These are phyloP conservation scores for Yamadazyma membranifaciens DNA, from an alignment of 1,139 yeast genomes.

Conservation along the genomic window DNA sequence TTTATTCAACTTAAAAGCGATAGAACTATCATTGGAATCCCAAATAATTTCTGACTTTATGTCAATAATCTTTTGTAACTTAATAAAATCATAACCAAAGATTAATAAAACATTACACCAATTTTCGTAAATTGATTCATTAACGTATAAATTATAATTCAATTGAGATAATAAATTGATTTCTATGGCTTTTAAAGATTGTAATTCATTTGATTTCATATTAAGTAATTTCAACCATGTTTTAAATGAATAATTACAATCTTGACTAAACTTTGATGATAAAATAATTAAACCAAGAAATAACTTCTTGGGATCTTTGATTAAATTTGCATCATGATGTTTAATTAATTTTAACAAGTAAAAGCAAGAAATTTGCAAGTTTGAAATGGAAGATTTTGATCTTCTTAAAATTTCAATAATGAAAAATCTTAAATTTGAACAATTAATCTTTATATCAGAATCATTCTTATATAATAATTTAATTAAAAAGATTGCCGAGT, in stretches of 20 bases:
- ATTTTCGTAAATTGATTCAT: constrained; percentile 48
- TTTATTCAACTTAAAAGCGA: constrained; percentile 25
- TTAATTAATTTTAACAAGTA: constrained; percentile 53
- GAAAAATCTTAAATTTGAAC: constrained; percentile 39
- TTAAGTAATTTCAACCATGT: constrained; percentile 83
- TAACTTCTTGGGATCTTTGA: constrained; percentile 59
- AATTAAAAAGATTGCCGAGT: constrained; percentile 36
- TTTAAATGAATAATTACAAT: constrained; percentile 63
- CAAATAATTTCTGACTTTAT: constrained; percentile 27
- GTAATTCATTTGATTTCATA: constrained; percentile 26
- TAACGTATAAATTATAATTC: constrained; percentile 56
- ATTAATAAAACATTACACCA: constrained; percentile 51
- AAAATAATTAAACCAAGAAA: constrained; percentile 66
- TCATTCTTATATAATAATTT: constrained; percentile 32
- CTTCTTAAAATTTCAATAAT: constrained; percentile 66
- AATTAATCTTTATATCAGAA: constrained; percentile 16
- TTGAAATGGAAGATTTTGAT: constrained; percentile 63
- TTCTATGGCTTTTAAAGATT: constrained; percentile 53
- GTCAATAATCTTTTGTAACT: constrained; percentile 21
- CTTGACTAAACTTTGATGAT: constrained; percentile 72
- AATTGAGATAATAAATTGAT: constrained; percentile 50
- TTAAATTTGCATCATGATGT: constrained; percentile 13
- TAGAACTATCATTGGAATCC: constrained; percentile 24
- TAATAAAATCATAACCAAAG: constrained; percentile 46
- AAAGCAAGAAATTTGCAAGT: constrained; percentile 65